Evolutionary conservation across 2,329 filamentous ascomycete genomes (phyloP).

Genomic region (Davidsoniella australis): DNA sequence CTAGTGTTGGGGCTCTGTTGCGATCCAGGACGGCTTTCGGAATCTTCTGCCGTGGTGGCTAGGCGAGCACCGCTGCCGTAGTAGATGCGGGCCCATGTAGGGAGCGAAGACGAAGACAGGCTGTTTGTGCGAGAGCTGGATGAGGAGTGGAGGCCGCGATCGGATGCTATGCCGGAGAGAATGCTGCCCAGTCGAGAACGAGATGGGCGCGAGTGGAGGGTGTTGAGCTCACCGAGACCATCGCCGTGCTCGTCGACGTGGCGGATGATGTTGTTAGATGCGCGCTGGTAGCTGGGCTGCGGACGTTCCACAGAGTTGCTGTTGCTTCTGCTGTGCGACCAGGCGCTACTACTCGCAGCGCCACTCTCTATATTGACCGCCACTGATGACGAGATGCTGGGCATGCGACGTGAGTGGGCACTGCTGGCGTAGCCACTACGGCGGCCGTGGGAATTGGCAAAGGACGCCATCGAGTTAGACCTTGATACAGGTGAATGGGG

Average conservation of each 20-base stretch:
- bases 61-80: slow-evolving; percentile 51
- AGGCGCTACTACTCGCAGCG: slow-evolving; percentile 14
- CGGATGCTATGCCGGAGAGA: slow-evolving; percentile 32
- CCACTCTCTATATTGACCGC: slow-evolving; percentile 16
- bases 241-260: slow-evolving; percentile 49
- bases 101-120: slow-evolving; percentile 28
- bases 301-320: slow-evolving; percentile 34
- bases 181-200: slow-evolving; percentile 31
- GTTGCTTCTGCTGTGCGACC: slow-evolving; percentile 24
- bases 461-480: slow-evolving; percentile 23
- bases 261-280: slow-evolving; percentile 22
- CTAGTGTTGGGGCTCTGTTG: slow-evolving; percentile 32
- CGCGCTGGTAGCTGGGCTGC: slow-evolving; percentile 25
- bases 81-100: slow-evolving; percentile 46
- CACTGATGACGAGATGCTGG: slow-evolving; percentile 40
- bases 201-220: slow-evolving; percentile 35
- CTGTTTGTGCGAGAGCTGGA: slow-evolving; percentile 31
- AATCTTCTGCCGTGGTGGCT: slow-evolving; percentile 28
- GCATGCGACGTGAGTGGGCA: slow-evolving; percentile 35
- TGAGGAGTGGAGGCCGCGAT: slow-evolving; percentile 35
- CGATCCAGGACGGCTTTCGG: slow-evolving; percentile 30
- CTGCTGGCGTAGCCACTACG: slow-evolving; percentile 27
- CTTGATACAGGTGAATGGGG: slow-evolving; percentile 27
- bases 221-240: slow-evolving; percentile 41
- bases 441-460: slow-evolving; percentile 21